phyloP scores from a whole-genome alignment of 768 basidiomycete species.

The Floccularia luteovirens region DNA sequence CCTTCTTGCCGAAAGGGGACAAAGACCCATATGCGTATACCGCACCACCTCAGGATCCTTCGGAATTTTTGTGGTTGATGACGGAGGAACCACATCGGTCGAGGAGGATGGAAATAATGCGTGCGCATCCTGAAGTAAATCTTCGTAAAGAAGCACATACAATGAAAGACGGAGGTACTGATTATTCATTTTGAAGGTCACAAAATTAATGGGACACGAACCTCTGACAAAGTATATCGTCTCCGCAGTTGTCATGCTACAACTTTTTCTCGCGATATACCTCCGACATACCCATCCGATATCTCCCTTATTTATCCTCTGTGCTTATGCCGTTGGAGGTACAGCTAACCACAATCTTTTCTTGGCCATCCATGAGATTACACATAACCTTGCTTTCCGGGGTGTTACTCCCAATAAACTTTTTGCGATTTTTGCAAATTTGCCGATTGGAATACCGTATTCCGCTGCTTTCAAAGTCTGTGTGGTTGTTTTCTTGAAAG shows the following conservation, averaged over 20 bases:
- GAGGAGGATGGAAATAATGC: slow-evolving; percentile 82
- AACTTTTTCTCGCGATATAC: slow-evolving; percentile 54
- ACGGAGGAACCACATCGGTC: slow-evolving; percentile 96
- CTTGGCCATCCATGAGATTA: slow-evolving; percentile 97
- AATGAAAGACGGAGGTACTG: not conserved
- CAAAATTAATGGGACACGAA: slow-evolving; percentile 94
- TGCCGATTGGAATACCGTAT: slow-evolving; percentile 94
- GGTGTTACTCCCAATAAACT: slow-evolving; percentile 77
- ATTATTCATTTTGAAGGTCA: slow-evolving; percentile 49
- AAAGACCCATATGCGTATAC: slow-evolving; percentile 33
- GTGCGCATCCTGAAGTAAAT: slow-evolving; percentile 85
- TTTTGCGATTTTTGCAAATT: slow-evolving; percentile 84
- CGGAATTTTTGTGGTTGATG: slow-evolving; percentile 94
- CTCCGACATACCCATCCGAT: slow-evolving; percentile 65
- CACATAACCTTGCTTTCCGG: slow-evolving; percentile 92
- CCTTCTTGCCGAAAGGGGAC: slow-evolving; percentile 33
- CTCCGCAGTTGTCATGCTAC: slow-evolving; percentile 71
- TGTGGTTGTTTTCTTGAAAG: slow-evolving; percentile 1
- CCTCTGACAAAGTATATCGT: slow-evolving; percentile 89
- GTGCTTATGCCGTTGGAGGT: slow-evolving; percentile 84
- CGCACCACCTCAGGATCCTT: slow-evolving; percentile 63
- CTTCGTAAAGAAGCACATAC: not conserved
- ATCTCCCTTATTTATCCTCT: slow-evolving; percentile 64
- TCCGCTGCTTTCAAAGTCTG: slow-evolving; percentile 89
- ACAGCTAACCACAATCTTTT: slow-evolving; percentile 98